Evolutionary conservation across 805 yeast genomes (phyloP), one percentile per base, ranked within the genome.

Genomic region (Wickerhamomyces bisporus): DNA sequence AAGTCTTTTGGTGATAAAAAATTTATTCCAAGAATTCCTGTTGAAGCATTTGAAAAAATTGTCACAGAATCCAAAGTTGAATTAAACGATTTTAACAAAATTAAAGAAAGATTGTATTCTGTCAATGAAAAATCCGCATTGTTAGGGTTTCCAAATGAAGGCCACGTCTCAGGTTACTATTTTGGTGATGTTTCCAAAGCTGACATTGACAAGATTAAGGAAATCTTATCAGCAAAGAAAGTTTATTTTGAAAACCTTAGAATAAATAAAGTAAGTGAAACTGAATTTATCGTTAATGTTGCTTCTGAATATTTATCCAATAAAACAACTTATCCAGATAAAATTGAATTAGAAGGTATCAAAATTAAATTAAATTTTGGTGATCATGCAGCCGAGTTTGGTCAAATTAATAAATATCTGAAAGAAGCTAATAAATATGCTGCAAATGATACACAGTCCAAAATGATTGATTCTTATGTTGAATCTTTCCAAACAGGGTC

Each of bases 1-100:
- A 87, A 82, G 62, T 81, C 93, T 1, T 87, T 87, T 58, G 96
- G 96, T 48, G 96, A 87, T 62, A 76, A 77, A 49, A 87, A 87
- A 61, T 87, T 87, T 53, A 70, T 87, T 45, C 96, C 96, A 29
- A 64, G 76, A 35, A 52, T 86, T 28, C 40, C 70, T 0, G 53
- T 48, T 24, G 71, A 60, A 0, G 68, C 69, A 6, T 79, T 86
- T 48, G 71, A 64, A 40, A 47, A 61, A 18, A 62, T 84, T 23
- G 68, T 73, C n/a, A 58, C 58, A 25, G 44, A 66, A 2, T 57
- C 73, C 16, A 65, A 65, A 30, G 56, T 58, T 18, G 42, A 59
- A 2, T 49, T 60, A 25, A 54, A 53, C 6, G 42, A 45, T 19
- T 60, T 57, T 52, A 61, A 68, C 18, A 47, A 57, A n/a, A 65